Percentiles rank a stretch among this genome's conserved stretches.
These are phyloP conservation scores for Austropuccinia psidii DNA, from an alignment of 1,284 basidiomycete genomes.

Conservation along the genomic window DNA sequence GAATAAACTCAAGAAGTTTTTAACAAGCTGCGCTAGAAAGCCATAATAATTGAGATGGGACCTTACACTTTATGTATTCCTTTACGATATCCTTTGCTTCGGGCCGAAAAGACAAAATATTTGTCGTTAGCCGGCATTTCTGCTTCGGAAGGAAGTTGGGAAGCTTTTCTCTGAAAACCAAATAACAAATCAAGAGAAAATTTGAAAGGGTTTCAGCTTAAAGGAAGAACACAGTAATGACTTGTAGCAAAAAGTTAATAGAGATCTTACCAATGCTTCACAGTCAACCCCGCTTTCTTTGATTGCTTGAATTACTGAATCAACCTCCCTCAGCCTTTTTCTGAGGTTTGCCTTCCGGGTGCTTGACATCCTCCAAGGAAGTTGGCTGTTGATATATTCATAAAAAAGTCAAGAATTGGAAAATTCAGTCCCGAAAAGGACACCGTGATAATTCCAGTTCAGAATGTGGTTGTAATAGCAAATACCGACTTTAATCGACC, in stretches of 20 bases:
- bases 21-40: not conserved
- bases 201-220: not conserved
- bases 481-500: not conserved
- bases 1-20: not conserved
- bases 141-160: slow-evolving; percentile 34
- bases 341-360: slow-evolving; percentile 36
- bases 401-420: not conserved
- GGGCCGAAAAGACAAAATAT: slow-evolving; percentile 36
- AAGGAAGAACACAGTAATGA: not conserved
- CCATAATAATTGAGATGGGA: not conserved
- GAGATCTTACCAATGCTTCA: slow-evolving; percentile 31
- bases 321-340: slow-evolving; percentile 37
- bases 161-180: slow-evolving; percentile 15
- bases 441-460: not conserved
- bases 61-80: slow-evolving; percentile 38
- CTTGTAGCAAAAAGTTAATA: no score
- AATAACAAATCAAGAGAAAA: not conserved
- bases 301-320: slow-evolving; percentile 34
- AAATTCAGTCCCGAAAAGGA: not conserved
- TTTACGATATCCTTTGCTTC: slow-evolving; percentile 37
- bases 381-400: slow-evolving; percentile 8
- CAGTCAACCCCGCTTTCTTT: slow-evolving; percentile 35
- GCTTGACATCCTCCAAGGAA: slow-evolving; percentile 36
- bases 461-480: no score
- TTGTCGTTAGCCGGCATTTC: slow-evolving; percentile 37